Conservation (phyloP, 495 filamentous ascomycete genomes). For the Penicillium goetzii region DNA sequence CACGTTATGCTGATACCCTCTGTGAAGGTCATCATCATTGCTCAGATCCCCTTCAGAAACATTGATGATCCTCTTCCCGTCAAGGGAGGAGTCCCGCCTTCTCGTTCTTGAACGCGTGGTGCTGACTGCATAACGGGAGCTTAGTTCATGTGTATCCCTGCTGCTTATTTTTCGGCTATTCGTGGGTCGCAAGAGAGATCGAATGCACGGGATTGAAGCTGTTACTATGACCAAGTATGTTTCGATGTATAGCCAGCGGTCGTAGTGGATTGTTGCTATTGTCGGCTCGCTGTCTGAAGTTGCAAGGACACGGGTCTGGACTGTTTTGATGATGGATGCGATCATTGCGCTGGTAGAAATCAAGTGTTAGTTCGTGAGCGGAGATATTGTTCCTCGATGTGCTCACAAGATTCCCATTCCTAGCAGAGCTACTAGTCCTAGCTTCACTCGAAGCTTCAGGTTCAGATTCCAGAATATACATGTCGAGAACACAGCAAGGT, state of each 20-base stretch:
- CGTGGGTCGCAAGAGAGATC: conserved; percentile 26
- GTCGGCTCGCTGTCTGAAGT: conserved; percentile 32
- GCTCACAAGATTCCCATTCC: conserved; percentile 52
- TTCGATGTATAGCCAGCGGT: conserved; percentile 39
- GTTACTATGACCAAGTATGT: conserved; percentile 40
- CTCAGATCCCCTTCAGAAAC: conserved; percentile 18
- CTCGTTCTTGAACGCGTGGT: conserved; percentile 11
- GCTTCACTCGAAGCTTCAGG: conserved; percentile 46
- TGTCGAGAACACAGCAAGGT: conserved; percentile 53
- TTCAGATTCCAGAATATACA: conserved; percentile 51
- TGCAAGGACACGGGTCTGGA: conserved; percentile 34
- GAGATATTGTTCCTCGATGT: not conserved
- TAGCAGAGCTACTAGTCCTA: conserved; percentile 48
- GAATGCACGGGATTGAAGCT: conserved; percentile 36
- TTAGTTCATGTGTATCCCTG: conserved; percentile 25
- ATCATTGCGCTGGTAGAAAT: conserved; percentile 32
- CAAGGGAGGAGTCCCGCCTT: conserved; percentile 18
- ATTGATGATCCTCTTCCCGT: conserved; percentile 21
- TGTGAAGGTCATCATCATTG: conserved; percentile 10
- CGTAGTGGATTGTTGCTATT: conserved; percentile 30
- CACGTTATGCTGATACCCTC: not conserved
- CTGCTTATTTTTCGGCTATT: conserved; percentile 13
- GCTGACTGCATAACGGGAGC: conserved; percentile 13
- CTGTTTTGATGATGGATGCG: conserved; percentile 37
- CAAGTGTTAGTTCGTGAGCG: not conserved